A percentile compares a stretch with the other conserved stretches of the same genome.
phyloP scores from a whole-genome alignment of 352 stramenopile species.

The Globisporangium irregulare region DNA sequence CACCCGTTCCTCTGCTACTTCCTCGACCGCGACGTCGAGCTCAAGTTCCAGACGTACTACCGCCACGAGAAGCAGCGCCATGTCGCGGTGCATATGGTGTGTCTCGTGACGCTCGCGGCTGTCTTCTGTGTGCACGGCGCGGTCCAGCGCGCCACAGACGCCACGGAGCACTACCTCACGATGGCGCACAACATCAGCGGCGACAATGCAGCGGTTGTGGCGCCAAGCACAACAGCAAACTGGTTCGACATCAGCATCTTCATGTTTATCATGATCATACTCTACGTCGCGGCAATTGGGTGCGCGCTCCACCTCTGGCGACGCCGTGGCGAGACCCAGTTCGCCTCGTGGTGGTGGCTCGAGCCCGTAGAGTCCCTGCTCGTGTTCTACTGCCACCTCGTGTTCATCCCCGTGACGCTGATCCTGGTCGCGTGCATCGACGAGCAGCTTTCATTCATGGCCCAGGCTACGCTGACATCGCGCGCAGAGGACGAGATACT shows the following conservation, averaged over 20 bases:
- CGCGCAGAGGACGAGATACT: constrained; percentile 8
- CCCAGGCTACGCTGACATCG: constrained; percentile 1
- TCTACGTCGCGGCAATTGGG: constrained; percentile 28
- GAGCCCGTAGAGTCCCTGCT: constrained; percentile 46
- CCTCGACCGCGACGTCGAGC: constrained; percentile 48
- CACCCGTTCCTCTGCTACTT: constrained; percentile 49
- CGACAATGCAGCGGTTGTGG: neutral
- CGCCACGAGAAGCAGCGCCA: constrained; percentile 36
- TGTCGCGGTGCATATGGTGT: constrained; percentile 33
- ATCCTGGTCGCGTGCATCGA: constrained; percentile 35
- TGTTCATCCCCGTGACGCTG: constrained; percentile 33
- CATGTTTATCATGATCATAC: constrained; percentile 17
- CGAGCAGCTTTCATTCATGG: constrained; percentile 25
- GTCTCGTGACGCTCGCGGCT: constrained; percentile 22
- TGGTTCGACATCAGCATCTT: constrained; percentile 30
- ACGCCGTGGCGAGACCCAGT: constrained; percentile 30
- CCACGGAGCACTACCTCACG: constrained; percentile 18
- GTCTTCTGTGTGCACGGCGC: constrained; percentile 26
- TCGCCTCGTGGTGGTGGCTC: constrained; percentile 22
- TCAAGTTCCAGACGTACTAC: constrained; percentile 62
- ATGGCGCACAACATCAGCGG: constrained; percentile 13
- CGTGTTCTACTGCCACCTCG: constrained; percentile 44
- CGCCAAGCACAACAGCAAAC: neutral
- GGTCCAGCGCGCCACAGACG: constrained; percentile 15
- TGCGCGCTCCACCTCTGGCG: constrained; percentile 30